Percentiles rank a stretch among this genome's conserved stretches.
Evolutionary conservation across 495 filamentous ascomycete genomes (phyloP).

Genomic region (Penicillium atrosanguineum): DNA sequence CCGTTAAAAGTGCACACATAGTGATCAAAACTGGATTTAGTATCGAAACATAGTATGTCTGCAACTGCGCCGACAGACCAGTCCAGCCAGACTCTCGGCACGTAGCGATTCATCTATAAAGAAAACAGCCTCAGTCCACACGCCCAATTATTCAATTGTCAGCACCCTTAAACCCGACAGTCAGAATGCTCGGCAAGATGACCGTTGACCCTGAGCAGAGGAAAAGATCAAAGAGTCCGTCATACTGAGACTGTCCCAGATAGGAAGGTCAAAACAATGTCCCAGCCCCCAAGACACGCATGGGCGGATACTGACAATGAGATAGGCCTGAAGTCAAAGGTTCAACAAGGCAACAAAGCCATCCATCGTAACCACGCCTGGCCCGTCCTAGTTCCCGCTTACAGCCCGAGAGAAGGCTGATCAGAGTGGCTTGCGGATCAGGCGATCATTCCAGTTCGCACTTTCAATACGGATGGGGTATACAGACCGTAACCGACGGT

Average conservation of each 20-base stretch:
- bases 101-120: neutral
- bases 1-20: too few relatives aligned
- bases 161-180: neutral
- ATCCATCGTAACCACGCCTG: too few relatives aligned
- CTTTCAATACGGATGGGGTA: neutral
- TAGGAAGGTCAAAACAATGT: conserved; percentile 4
- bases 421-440: neutral
- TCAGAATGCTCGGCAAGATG: neutral
- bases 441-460: neutral
- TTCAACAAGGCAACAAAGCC: neutral
- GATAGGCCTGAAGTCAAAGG: neutral
- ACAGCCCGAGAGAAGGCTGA: neutral
- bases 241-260: neutral
- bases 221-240: neutral
- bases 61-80: too few relatives aligned
- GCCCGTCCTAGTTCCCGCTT: neutral
- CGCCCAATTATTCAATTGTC: neutral
- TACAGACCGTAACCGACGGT: neutral
- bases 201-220: neutral
- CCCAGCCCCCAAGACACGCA: neutral
- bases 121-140: too few relatives aligned
- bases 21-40: too few relatives aligned
- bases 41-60: too few relatives aligned
- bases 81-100: too few relatives aligned
- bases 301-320: neutral